A percentile compares a stretch with the other conserved stretches of the same genome.
These are phyloP conservation scores for Diddensiella santjacobensis DNA, from an alignment of 805 yeast species.

Conservation along the genomic window DNA sequence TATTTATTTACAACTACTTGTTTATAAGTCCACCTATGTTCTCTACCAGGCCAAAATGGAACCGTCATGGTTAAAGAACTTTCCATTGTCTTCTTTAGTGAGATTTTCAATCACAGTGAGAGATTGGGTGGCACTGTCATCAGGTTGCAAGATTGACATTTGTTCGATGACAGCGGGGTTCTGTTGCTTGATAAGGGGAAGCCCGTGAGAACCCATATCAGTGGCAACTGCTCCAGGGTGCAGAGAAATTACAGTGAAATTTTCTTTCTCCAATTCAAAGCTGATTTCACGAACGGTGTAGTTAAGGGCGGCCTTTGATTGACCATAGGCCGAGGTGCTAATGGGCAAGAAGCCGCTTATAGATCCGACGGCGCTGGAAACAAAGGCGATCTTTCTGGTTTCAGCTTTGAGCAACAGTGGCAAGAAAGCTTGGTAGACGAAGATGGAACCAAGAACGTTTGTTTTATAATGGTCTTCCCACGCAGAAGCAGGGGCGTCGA, in stretches of 20 bases:
- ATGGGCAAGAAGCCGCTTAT: constrained; percentile 22
- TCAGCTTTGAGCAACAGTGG: constrained; percentile 25
- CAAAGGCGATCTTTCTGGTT: constrained; percentile 29
- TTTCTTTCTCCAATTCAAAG: constrained; percentile 28
- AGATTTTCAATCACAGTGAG: constrained; percentile 20
- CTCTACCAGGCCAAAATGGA: constrained; percentile 13
- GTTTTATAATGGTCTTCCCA: constrained; percentile 21
- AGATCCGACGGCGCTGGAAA: constrained; percentile 31
- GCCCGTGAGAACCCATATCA: constrained; percentile 30
- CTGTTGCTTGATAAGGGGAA: background rate
- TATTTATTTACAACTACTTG: too few species aligned
- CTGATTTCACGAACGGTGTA: constrained; percentile 30
- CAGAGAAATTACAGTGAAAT: constrained; percentile 32
- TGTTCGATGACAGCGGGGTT: background rate
- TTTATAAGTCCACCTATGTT: too few species aligned
- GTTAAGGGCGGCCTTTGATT: constrained; percentile 40
- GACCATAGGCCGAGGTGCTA: constrained; percentile 33
- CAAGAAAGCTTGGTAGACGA: constrained; percentile 21
- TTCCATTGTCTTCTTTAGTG: constrained; percentile 28
- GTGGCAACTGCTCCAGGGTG: constrained; percentile 41
- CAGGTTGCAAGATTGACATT: background rate
- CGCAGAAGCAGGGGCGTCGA: background rate
- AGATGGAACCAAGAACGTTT: constrained; percentile 30
- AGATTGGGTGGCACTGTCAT: background rate
- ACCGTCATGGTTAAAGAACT: constrained; percentile 16